Conservation (phyloP, 129 eudicot species). For the Erigeron canadensis region DNA sequence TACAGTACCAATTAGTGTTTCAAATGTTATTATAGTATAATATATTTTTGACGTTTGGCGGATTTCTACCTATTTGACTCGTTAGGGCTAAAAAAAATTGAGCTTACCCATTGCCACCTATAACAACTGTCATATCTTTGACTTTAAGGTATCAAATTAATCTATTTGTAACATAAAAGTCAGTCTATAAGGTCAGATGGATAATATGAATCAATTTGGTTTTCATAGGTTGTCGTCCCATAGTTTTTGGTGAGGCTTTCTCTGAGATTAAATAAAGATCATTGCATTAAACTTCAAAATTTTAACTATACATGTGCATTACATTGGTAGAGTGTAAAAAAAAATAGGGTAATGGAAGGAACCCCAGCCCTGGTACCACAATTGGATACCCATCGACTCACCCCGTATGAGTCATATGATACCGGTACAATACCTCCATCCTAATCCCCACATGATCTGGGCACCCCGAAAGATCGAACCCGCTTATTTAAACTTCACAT, state of each 20-base stretch:
- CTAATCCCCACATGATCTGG: no score
- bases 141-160: background rate
- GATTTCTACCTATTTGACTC: background rate
- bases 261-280: background rate
- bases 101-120: background rate
- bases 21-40: background rate
- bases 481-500: no score
- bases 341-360: no score
- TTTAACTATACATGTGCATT: background rate
- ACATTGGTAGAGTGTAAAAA: background rate
- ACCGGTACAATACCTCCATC: no score
- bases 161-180: background rate
- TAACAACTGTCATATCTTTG: background rate
- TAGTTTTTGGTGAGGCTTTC: no score
- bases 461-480: no score
- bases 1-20: background rate
- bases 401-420: no score
- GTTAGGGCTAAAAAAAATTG: background rate
- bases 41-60: background rate
- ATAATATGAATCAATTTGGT: background rate
- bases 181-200: background rate
- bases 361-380: no score
- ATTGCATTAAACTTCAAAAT: background rate
- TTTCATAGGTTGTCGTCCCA: background rate
- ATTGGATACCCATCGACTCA: no score